These are phyloP conservation scores for Paramecium biaurelia DNA, from an alignment of 73 alveolate species.

Conservation along the genomic window DNA sequence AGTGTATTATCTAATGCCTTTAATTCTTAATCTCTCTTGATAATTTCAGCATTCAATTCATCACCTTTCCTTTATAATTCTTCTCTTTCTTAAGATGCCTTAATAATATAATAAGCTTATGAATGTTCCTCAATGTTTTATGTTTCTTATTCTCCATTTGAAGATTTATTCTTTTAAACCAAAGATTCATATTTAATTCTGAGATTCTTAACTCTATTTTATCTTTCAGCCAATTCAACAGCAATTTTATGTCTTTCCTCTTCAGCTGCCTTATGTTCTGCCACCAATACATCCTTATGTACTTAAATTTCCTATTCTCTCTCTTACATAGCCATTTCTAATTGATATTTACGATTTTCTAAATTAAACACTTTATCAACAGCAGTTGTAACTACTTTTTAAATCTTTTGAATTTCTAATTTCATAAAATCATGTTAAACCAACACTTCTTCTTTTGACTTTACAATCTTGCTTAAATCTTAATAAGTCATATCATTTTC, in stretches of 20 bases:
- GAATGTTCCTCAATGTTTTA: constrained; percentile 93
- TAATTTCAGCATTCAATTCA: constrained; percentile 95
- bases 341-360: constrained; percentile 91
- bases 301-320: constrained; percentile 98
- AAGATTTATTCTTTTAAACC: constrained; percentile 86
- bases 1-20: constrained; percentile 93
- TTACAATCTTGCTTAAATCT: constrained; percentile 90
- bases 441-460: constrained; percentile 91
- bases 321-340: constrained; percentile 96
- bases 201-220: constrained; percentile 92
- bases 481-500: constrained; percentile 96
- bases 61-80: constrained; percentile 96
- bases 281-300: constrained; percentile 93
- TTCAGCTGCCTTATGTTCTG: constrained; percentile 96
- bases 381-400: constrained; percentile 87
- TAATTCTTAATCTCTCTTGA: constrained; percentile 92
- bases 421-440: constrained; percentile 97
- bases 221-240: constrained; percentile 90
- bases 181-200: constrained; percentile 94
- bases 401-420: constrained; percentile 92
- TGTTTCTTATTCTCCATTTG: constrained; percentile 78
- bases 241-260: constrained; percentile 98
- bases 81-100: constrained; percentile 97
- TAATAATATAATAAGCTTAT: constrained; percentile 94
- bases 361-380: constrained; percentile 93